These are phyloP conservation scores for Yamadazyma olivae DNA, from an alignment of 805 yeast genomes.

Conservation along the genomic window DNA sequence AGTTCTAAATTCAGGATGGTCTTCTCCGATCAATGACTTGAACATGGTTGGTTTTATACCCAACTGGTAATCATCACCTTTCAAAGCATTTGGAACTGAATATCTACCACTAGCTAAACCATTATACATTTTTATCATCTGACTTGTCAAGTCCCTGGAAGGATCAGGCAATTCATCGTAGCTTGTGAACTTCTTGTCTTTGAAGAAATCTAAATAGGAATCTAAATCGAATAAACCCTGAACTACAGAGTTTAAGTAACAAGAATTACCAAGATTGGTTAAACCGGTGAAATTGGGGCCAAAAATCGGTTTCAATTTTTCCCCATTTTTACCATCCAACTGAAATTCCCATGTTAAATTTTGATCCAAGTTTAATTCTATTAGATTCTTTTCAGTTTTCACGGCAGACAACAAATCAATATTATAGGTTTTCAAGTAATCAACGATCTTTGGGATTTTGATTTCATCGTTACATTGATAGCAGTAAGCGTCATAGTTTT, in stretches of 20 bases:
- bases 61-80: constrained; percentile 54
- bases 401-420: constrained; percentile 54
- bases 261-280: constrained; percentile 88
- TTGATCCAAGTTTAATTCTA: constrained; percentile 90
- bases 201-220: constrained; percentile 37
- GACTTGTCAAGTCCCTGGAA: constrained; percentile 64
- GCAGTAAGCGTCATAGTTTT: constrained; percentile 77
- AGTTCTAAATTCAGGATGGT: constrained; percentile 79
- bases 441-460: constrained; percentile 57
- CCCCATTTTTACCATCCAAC: constrained; percentile 71
- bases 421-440: constrained; percentile 55
- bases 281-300: constrained; percentile 84
- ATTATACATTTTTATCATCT: constrained; percentile 73
- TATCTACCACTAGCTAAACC: constrained; percentile 77
- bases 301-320: constrained; percentile 56
- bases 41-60: constrained; percentile 79
- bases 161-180: constrained; percentile 41
- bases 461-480: constrained; percentile 89
- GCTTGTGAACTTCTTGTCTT: constrained; percentile 27
- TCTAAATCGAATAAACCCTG: constrained; percentile 62
- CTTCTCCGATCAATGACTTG: constrained; percentile 71
- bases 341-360: constrained; percentile 91
- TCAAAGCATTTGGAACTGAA: constrained; percentile 50
- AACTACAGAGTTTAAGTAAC: constrained; percentile 79
- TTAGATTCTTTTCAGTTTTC: constrained; percentile 83